A percentile compares a stretch with the other conserved stretches of the same genome.
Evolutionary conservation across 805 yeast genomes (phyloP).

Genomic region (Kluyveromyces dobzhanskii): DNA sequence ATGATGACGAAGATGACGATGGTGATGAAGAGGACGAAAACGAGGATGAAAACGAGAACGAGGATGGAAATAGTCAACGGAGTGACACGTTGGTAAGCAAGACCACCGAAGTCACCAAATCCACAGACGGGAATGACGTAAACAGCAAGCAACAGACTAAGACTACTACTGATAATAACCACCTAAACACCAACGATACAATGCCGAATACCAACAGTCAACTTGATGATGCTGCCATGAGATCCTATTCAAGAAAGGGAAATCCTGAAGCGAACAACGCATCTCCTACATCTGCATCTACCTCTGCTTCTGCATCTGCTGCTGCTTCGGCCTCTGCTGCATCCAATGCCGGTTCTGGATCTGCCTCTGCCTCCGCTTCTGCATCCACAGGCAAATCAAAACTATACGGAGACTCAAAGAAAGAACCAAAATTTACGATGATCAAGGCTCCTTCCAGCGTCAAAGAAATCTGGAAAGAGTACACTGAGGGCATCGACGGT

Average conservation of each 20-base stretch:
- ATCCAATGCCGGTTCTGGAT: too few relatives aligned
- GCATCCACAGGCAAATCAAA: too few relatives aligned
- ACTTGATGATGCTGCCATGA: background rate
- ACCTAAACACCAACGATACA: too few relatives aligned
- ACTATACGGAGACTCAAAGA: background rate
- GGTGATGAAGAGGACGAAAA: slow-evolving; percentile 7
- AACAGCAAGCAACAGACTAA: background rate
- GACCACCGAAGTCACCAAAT: too few relatives aligned
- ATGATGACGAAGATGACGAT: slow-evolving; percentile 14
- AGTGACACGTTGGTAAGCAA: too few relatives aligned
- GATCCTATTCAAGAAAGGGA: background rate
- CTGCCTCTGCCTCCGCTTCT: too few relatives aligned
- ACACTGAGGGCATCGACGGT: slow-evolving; percentile 34
- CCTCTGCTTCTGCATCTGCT: too few relatives aligned
- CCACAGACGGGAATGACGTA: too few relatives aligned
- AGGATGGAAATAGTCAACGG: background rate
- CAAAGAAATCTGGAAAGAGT: slow-evolving; percentile 33
- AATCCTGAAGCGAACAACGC: background rate
- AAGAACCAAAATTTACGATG: slow-evolving; percentile 19
- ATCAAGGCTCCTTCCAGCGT: slow-evolving; percentile 29
- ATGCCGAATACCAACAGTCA: background rate
- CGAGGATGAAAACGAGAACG: slow-evolving; percentile 9
- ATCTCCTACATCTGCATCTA: too few relatives aligned
- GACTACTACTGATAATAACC: too few relatives aligned
- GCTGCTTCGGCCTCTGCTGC: too few relatives aligned